Evolutionary conservation across 2,329 filamentous ascomycete species (phyloP).

Genomic region (Colletotrichum tropicale): DNA sequence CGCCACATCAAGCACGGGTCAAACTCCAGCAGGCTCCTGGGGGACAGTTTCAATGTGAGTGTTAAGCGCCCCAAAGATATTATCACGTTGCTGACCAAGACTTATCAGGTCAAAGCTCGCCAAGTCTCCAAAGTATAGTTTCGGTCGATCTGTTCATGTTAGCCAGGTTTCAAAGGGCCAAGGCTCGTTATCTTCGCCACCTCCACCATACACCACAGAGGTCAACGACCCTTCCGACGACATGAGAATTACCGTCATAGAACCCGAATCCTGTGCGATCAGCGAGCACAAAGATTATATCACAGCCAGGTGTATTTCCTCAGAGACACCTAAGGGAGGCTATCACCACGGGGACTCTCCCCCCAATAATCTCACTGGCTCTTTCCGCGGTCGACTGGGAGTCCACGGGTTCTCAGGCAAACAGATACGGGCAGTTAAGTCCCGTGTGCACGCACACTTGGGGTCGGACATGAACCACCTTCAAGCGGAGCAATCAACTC

Average conservation of each 20-base stretch:
- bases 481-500: background rate
- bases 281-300: background rate
- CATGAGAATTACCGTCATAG: background rate
- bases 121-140: background rate
- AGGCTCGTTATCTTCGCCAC: background rate
- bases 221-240: background rate
- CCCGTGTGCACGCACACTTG: background rate
- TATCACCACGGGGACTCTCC: background rate
- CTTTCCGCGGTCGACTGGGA: background rate
- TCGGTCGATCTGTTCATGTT: background rate
- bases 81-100: background rate
- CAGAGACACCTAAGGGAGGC: background rate
- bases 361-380: background rate
- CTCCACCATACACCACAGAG: background rate
- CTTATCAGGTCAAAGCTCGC: background rate
- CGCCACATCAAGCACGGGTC: conserved; percentile 18
- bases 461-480: background rate
- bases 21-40: background rate
- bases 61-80: background rate
- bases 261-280: background rate
- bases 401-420: background rate
- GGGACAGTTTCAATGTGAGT: background rate
- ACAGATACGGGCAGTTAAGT: background rate
- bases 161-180: background rate
- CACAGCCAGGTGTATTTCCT: background rate